Evolutionary conservation across 257 asterid species (phyloP).

Genomic region (Ajuga chamaepitys): DNA sequence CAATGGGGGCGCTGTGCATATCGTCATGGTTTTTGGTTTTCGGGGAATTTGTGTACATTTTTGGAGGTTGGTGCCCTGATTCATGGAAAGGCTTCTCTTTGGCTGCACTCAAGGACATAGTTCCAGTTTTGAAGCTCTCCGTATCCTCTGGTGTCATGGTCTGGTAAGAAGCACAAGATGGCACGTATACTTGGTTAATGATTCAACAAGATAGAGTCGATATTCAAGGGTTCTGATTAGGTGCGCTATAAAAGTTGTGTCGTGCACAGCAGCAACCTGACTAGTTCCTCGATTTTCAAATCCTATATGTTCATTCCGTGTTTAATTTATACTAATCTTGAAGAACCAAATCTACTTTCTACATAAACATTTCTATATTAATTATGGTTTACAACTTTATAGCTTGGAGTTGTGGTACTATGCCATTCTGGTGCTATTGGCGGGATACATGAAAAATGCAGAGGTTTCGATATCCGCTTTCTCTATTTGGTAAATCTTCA

Average conservation of each 20-base stretch:
- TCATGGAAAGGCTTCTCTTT: conserved; percentile 45
- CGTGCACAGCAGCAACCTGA: no score
- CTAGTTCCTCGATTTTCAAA: no score
- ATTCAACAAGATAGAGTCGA: no score
- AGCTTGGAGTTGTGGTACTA: conserved; percentile 66
- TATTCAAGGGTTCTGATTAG: no score
- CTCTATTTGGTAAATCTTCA: neutral
- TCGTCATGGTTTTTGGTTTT: conserved; percentile 42
- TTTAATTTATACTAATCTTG: no score
- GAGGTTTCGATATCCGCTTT: conserved; percentile 40
- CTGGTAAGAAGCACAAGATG: no score
- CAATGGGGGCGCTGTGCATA: conserved; percentile 14
- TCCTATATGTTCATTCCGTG: no score
- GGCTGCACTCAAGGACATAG: conserved; percentile 37
- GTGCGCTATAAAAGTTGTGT: no score
- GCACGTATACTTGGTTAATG: no score
- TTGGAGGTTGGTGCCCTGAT: conserved; percentile 60
- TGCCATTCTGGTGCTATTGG: conserved; percentile 46
- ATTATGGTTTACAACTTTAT: neutral
- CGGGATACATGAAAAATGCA: conserved; percentile 52
- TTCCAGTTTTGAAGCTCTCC: conserved; percentile 25
- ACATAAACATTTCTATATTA: neutral
- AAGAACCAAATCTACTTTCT: no score
- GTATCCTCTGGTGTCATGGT: conserved; percentile 52
- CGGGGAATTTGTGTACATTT: conserved; percentile 40